phyloP scores from a whole-genome alignment of 257 asterid genomes.

The Solanum microdontum region DNA sequence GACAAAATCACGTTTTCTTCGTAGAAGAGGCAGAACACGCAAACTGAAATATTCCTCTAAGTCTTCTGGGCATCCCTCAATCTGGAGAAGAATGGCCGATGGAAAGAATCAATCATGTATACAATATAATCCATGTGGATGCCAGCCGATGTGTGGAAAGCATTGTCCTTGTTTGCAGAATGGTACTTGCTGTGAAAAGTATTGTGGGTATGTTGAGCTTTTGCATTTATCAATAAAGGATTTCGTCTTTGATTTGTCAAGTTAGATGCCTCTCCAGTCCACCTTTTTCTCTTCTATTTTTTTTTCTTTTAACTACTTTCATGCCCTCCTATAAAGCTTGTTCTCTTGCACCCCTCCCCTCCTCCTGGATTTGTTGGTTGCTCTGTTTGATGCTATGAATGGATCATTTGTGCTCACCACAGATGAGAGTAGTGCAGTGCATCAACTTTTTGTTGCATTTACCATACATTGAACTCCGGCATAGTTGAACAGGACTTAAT shows the following conservation, averaged over 20 bases:
- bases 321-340: neutral
- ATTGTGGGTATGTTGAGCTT: conserved; percentile 66
- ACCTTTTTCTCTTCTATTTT: neutral
- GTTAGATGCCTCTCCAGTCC: neutral
- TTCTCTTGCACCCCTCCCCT: neutral
- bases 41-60: conserved; percentile 89
- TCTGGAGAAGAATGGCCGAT: conserved; percentile 86
- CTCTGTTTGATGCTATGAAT: neutral
- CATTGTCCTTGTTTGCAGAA: conserved; percentile 74
- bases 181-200: conserved; percentile 73
- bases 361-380: neutral
- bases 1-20: conserved; percentile 65
- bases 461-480: neutral
- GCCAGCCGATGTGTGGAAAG: conserved; percentile 80
- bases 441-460: neutral
- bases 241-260: neutral
- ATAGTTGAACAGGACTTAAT: neutral
- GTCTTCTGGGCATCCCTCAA: conserved; percentile 96
- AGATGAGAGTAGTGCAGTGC: neutral
- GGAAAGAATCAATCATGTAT: conserved; percentile 70
- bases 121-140: conserved; percentile 71
- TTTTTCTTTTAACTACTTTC: neutral
- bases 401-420: neutral
- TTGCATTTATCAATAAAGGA: neutral
- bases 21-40: conserved; percentile 83